Percentiles rank a stretch among this genome's conserved stretches.
phyloP scores from a whole-genome alignment of 148 eudicot species.

The Nepenthes mirabilis region DNA sequence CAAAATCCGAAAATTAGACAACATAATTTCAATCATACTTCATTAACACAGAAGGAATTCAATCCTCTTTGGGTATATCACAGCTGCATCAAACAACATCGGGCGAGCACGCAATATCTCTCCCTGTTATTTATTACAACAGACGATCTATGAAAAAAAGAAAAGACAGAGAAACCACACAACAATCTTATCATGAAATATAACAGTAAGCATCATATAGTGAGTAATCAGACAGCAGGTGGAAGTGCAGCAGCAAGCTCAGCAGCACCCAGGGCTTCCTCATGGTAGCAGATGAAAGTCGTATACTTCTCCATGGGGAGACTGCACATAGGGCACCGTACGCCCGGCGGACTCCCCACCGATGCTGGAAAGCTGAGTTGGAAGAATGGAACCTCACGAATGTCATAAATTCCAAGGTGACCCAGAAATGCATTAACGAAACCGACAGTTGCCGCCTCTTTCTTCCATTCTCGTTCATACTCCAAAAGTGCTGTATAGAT shows the following conservation, averaged over 20 bases:
- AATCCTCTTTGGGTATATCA: too few relatives aligned
- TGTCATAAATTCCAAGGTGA: slow-evolving; percentile 14
- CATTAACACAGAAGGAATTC: too few relatives aligned
- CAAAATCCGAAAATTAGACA: too few relatives aligned
- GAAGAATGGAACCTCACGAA: slow-evolving; percentile 18
- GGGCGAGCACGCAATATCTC: too few relatives aligned
- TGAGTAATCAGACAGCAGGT: neutral
- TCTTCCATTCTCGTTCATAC: slow-evolving; percentile 28
- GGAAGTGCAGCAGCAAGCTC: neutral
- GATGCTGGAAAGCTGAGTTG: slow-evolving; percentile 25
- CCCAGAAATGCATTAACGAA: slow-evolving; percentile 13
- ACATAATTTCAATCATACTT: too few relatives aligned
- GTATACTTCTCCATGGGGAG: slow-evolving; percentile 25
- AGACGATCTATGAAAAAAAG: too few relatives aligned
- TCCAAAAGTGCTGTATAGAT: slow-evolving; percentile 7
- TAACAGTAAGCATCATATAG: too few relatives aligned
- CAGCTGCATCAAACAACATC: too few relatives aligned
- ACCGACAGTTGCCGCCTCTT: slow-evolving; percentile 10
- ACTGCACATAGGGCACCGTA: slow-evolving; percentile 45
- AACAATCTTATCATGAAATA: too few relatives aligned
- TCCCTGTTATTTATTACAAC: too few relatives aligned
- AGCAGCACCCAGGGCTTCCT: slow-evolving; percentile 1
- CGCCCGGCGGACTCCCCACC: slow-evolving; percentile 19
- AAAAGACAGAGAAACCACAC: too few relatives aligned
- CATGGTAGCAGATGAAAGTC: slow-evolving; percentile 36